A percentile compares a stretch with the other conserved stretches of the same genome.
phyloP scores from a whole-genome alignment of 345 rosid genomes.

The Arabidopsis arenosa region DNA sequence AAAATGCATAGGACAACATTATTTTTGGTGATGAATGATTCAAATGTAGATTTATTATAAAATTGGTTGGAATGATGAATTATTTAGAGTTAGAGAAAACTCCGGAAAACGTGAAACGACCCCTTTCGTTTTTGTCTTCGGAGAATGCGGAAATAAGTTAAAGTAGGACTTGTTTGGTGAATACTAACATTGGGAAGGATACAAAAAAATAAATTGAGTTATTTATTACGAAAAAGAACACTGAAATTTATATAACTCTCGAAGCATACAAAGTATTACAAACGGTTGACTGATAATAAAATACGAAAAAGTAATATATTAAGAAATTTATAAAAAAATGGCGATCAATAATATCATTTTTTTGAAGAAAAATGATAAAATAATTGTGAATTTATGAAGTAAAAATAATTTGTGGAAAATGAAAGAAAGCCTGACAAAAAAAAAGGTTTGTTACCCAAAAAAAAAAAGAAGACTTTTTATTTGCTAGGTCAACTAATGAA shows the following conservation, averaged over 20 bases:
- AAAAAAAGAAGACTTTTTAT: not conserved
- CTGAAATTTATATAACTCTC: not conserved
- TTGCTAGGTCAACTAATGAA: constrained; percentile 25
- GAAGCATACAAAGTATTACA: not conserved
- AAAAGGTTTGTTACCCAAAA: too few species aligned
- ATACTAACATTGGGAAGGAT: constrained; percentile 4
- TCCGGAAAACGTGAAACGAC: constrained; percentile 27
- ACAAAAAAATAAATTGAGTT: not conserved
- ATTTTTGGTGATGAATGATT: not conserved
- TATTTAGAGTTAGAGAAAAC: not conserved
- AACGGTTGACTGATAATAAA: not conserved
- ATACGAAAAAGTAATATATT: not conserved
- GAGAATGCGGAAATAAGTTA: constrained; percentile 14
- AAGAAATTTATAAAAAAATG: not conserved
- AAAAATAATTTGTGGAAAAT: not conserved
- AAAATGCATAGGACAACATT: not conserved
- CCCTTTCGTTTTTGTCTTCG: constrained; percentile 5
- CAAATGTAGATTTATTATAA: not conserved
- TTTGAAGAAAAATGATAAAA: too few species aligned
- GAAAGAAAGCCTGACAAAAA: not conserved
- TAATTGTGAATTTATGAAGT: not conserved
- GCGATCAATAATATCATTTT: not conserved
- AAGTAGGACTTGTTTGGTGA: constrained; percentile 14
- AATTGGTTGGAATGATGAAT: not conserved
- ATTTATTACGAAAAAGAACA: not conserved